Percentiles rank a stretch among this genome's conserved stretches.
Evolutionary conservation across 2,329 filamentous ascomycete species (phyloP).

Genomic region (Colletotrichum sidae): DNA sequence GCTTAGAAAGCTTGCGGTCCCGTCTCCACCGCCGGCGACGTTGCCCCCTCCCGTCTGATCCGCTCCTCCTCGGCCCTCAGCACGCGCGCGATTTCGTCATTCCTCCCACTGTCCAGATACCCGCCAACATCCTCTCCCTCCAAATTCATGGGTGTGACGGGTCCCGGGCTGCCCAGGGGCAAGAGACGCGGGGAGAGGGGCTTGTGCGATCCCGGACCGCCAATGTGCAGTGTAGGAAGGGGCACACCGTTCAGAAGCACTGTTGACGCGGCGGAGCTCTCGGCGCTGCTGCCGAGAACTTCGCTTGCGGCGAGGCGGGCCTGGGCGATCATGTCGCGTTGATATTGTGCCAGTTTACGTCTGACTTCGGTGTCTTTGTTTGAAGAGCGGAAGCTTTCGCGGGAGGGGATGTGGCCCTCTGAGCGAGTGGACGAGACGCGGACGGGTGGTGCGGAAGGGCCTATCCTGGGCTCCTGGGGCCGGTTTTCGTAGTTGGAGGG

Average conservation of each 20-base stretch:
- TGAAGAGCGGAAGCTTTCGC: slow-evolving; percentile 41
- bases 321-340: slow-evolving; percentile 71
- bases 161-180: slow-evolving; percentile 69
- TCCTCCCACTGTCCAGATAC: slow-evolving; percentile 50
- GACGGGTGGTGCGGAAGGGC: slow-evolving; percentile 11
- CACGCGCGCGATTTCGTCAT: slow-evolving; percentile 39
- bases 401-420: slow-evolving; percentile 41
- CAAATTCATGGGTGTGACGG: slow-evolving; percentile 72
- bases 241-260: slow-evolving; percentile 50
- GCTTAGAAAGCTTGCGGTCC: slow-evolving; percentile 45
- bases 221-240: slow-evolving; percentile 51
- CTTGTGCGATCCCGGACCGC: slow-evolving; percentile 53
- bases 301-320: slow-evolving; percentile 59
- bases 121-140: slow-evolving; percentile 50
- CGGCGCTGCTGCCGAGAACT: slow-evolving; percentile 43
- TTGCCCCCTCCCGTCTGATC: slow-evolving; percentile 45
- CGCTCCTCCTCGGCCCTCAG: slow-evolving; percentile 46
- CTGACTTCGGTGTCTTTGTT: slow-evolving; percentile 61
- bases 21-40: slow-evolving; percentile 47
- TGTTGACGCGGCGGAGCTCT: slow-evolving; percentile 42
- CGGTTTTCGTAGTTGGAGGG: slow-evolving; percentile 69
- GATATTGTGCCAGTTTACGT: slow-evolving; percentile 67
- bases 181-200: slow-evolving; percentile 62
- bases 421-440: slow-evolving; percentile 31
- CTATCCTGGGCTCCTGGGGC: slow-evolving; percentile 40